These are phyloP conservation scores for Monosporascus sp. DNA, from an alignment of 2,329 filamentous ascomycete species.

Conservation along the genomic window DNA sequence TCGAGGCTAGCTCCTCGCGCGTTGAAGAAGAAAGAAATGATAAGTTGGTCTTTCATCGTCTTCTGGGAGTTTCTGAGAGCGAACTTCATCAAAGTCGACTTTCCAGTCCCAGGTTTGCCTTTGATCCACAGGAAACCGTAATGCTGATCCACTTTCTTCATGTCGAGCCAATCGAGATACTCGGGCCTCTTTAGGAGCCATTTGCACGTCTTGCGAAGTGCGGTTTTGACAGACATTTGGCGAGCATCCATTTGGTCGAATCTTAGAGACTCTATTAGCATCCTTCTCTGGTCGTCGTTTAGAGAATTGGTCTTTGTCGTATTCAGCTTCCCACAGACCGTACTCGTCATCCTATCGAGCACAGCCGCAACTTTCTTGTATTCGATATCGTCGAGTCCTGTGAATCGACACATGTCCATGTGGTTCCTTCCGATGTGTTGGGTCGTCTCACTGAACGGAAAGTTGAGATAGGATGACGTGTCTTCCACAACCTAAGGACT, in stretches of 20 bases:
- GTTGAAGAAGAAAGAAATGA: constrained; percentile 46
- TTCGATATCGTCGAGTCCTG: constrained; percentile 19
- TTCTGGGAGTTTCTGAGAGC: constrained; percentile 12
- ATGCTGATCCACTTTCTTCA: constrained; percentile 6
- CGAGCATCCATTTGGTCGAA: constrained; percentile 38
- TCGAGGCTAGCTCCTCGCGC: constrained; percentile 38
- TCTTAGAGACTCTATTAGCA: constrained; percentile 23
- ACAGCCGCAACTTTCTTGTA: neutral
- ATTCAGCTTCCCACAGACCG: neutral
- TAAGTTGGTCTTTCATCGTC: constrained; percentile 10
- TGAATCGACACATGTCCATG: constrained; percentile 30
- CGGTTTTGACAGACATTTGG: constrained; percentile 25
- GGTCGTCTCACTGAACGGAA: constrained; percentile 21
- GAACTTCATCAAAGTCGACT: constrained; percentile 41
- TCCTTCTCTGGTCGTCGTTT: neutral
- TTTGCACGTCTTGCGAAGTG: constrained; percentile 31
- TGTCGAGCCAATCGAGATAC: constrained; percentile 34
- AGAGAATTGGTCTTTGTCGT: neutral
- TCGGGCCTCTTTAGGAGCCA: constrained; percentile 33
- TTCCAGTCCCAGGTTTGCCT: constrained; percentile 29
- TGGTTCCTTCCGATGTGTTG: constrained; percentile 28
- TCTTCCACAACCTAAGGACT: constrained; percentile 24
- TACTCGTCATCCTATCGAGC: neutral
- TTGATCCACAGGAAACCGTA: constrained; percentile 29
- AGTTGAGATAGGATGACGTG: constrained; percentile 27